Evolutionary conservation across 106 monocot genomes (phyloP).

Genomic region (Gastrodia elata): DNA sequence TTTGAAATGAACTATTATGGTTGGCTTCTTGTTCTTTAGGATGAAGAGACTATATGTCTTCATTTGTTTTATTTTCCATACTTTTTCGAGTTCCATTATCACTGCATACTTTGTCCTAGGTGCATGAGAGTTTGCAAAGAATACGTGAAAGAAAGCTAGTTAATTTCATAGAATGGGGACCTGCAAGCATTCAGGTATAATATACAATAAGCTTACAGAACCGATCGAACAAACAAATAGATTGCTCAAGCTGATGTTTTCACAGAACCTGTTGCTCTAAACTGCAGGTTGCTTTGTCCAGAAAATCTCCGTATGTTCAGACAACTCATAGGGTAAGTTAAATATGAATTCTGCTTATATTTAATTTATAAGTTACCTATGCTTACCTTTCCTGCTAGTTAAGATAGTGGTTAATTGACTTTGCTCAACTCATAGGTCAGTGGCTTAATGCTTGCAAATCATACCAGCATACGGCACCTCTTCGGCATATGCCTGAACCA

Average conservation of each 20-base stretch:
- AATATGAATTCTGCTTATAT: background rate
- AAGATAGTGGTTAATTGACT: background rate
- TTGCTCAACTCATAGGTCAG: slow-evolving; percentile 52
- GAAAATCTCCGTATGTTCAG: slow-evolving; percentile 96
- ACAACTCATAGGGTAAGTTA: slow-evolving; percentile 84
- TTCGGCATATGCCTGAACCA: slow-evolving; percentile 88
- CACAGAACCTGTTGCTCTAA: background rate
- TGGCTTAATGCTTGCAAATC: slow-evolving; percentile 98
- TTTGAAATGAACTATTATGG: background rate
- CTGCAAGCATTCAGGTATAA: slow-evolving; percentile 99
- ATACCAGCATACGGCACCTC: slow-evolving; percentile 92
- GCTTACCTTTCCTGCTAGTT: background rate
- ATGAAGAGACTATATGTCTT: too few species aligned
- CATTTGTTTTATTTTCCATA: background rate
- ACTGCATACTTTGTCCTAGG: slow-evolving; percentile 30
- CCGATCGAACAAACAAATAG: background rate
- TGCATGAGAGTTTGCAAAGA: slow-evolving; percentile 95
- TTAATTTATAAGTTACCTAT: background rate
- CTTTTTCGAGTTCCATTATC: background rate
- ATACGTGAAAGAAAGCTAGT: slow-evolving; percentile 97
- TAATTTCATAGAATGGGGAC: slow-evolving; percentile 99
- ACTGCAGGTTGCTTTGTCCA: slow-evolving; percentile 89
- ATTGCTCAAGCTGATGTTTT: background rate
- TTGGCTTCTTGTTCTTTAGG: background rate
- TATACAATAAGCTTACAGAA: background rate